Percentiles rank a stretch among this genome's conserved stretches.
Evolutionary conservation across 768 basidiomycete species (phyloP).

Genomic region (Boletus rubescentipes): DNA sequence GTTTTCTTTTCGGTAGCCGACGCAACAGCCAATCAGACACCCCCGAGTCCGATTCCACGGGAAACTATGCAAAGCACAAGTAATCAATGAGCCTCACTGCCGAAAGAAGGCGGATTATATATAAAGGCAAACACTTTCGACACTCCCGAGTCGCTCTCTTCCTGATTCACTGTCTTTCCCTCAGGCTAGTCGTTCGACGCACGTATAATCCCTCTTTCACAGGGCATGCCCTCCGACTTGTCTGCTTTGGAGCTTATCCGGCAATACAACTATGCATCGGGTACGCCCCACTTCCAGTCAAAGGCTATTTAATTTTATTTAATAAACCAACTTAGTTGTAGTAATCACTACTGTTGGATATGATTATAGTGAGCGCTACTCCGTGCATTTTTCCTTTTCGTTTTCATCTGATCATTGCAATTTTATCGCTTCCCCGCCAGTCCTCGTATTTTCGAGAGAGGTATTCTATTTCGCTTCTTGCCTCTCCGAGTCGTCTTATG

Average conservation of each 20-base stretch:
- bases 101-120: too few species aligned
- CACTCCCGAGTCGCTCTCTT: too few species aligned
- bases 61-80: too few species aligned
- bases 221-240: background rate
- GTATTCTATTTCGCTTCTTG: background rate
- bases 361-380: slow-evolving; percentile 6
- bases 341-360: slow-evolving; percentile 1
- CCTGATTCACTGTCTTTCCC: too few species aligned
- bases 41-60: too few species aligned
- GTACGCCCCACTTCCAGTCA: background rate
- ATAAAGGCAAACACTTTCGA: too few species aligned
- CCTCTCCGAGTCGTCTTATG: too few species aligned
- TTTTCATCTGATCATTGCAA: background rate
- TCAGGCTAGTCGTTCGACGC: too few species aligned
- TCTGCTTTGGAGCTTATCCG: background rate
- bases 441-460: slow-evolving; percentile 11
- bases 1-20: too few species aligned
- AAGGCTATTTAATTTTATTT: background rate
- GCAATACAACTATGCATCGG: background rate
- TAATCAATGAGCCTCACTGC: too few species aligned
- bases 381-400: background rate
- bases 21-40: too few species aligned
- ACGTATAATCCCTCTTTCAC: too few species aligned
- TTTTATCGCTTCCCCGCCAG: background rate
- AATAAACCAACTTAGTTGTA: background rate